phyloP scores from a whole-genome alignment of 2,329 filamentous ascomycete species.

The Coniochaeta hoffmannii region DNA sequence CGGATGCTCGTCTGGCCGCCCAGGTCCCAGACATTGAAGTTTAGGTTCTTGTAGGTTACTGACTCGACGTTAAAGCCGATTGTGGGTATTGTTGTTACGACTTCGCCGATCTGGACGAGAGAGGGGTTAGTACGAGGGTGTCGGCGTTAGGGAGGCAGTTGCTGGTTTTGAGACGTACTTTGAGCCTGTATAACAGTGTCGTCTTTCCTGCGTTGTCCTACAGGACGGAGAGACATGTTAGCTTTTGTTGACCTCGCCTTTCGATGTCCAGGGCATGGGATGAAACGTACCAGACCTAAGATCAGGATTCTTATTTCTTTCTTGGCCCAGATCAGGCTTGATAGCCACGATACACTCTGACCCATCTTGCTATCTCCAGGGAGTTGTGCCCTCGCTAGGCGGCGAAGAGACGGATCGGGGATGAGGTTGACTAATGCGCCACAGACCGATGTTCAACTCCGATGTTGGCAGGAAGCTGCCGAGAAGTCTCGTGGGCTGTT shows the following conservation, averaged over 20 bases:
- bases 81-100: conserved; percentile 97
- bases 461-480: not conserved
- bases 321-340: conserved; percentile 74
- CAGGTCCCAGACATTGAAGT: conserved; percentile 98
- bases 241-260: conserved; percentile 2
- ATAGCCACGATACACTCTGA: conserved; percentile 61
- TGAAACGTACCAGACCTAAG: conserved; percentile 68
- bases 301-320: conserved; percentile 98
- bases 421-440: not conserved
- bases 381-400: not conserved
- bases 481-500: not conserved
- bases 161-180: conserved; percentile 47
- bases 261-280: not conserved
- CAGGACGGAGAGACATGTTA: conserved; percentile 7
- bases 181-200: conserved; percentile 89
- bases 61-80: conserved; percentile 99
- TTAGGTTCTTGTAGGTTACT: conserved; percentile 95
- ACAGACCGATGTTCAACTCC: not conserved
- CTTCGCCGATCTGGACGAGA: conserved; percentile 75
- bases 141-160: not conserved
- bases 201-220: conserved; percentile 99
- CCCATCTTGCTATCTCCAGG: conserved; percentile 43
- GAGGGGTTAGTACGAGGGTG: not conserved
- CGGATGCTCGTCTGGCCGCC: conserved; percentile 98
- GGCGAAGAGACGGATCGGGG: not conserved